Base-by-base conservation (phyloP, 768 basidiomycete species). In the Agrocybe pediades region DNA sequence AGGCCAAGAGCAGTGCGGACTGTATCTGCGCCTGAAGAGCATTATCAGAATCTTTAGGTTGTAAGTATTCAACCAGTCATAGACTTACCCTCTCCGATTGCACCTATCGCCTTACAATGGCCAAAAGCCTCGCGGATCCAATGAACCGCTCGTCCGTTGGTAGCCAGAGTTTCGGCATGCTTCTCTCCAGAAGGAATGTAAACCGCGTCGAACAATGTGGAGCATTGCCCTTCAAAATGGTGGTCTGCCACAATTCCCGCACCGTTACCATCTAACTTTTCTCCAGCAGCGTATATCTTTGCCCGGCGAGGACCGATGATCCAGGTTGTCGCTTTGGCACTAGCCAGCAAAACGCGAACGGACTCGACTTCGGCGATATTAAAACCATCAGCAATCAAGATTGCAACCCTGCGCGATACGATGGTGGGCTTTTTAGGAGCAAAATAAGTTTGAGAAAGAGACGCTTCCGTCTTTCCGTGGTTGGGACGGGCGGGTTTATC, bases 61-160 rank as follows among this genome's bases (percentile, higher is more conserved):
- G n/a, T n/a, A n/a, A n/a, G n/a, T n/a, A n/a, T n/a, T n/a, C n/a
- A n/a, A n/a, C n/a, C n/a, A n/a, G n/a, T n/a, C n/a, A n/a, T n/a
- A n/a, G 53, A 58, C 67, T 25, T 40, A 82, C 86, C 86, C 65
- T 83, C 79, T 9, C 92, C 93, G 42, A 87, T 74, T 1, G 85
- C 91, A 2, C 84, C 89, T 53, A 96, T 90, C 16, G 87, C 67
- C 73, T 95, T 95, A 71, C 84, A 87, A 68, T 95, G 93, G 19
- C 88, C 88, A 70, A 90, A 95, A 2, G 90, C 86, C 69, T 95
- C 92, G 41, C 89, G 81, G 2, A 89, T 80, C 78, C 87, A 92
- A 65, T 95, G 90, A n/a, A 92, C 71, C 7, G 78, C 78, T 17
- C 92, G 81, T 4, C 92, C 94, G 45, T 79, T 82, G 59, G 76